A percentile compares a stretch with the other conserved stretches of the same genome.
Evolutionary conservation across 1,284 basidiomycete species (phyloP).

Genomic region (Crepidotus sp.): DNA sequence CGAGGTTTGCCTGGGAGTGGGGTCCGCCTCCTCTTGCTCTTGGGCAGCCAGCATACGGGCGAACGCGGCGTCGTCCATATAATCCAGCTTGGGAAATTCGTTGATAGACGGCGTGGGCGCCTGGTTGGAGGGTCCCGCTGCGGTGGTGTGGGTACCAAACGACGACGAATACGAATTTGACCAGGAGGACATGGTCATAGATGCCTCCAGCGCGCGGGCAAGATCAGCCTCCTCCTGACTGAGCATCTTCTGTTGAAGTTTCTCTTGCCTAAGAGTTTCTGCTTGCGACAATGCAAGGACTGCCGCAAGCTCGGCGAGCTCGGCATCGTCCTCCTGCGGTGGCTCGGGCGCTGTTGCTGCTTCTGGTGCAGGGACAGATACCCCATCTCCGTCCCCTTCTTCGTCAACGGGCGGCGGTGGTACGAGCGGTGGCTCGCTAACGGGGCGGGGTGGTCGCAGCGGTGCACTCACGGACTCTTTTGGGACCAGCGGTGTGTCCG

Average conservation of each 20-base stretch:
- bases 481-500: not conserved
- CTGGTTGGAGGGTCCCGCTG: constrained; percentile 2
- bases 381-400: not conserved
- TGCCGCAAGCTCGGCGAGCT: constrained; percentile 22
- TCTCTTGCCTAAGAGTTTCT: constrained; percentile 32
- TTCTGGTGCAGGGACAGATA: not conserved
- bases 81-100: constrained; percentile 18
- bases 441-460: constrained; percentile 2
- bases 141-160: constrained; percentile 3
- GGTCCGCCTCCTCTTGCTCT: constrained; percentile 20
- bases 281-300: constrained; percentile 48
- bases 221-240: constrained; percentile 56
- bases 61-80: constrained; percentile 29
- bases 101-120: not conserved
- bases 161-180: constrained; percentile 7
- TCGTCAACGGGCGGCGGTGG: not conserved
- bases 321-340: constrained; percentile 15
- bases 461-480: not conserved
- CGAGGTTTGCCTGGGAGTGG: constrained; percentile 10
- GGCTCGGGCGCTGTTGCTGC: not conserved
- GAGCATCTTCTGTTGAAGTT: constrained; percentile 27
- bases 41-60: constrained; percentile 22
- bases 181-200: constrained; percentile 29
- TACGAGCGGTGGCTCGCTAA: constrained; percentile 2
- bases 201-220: constrained; percentile 54